A percentile compares a stretch with the other conserved stretches of the same genome.
Conservation (phyloP, 345 rosid species). For the Bruguiera parviflora region DNA sequence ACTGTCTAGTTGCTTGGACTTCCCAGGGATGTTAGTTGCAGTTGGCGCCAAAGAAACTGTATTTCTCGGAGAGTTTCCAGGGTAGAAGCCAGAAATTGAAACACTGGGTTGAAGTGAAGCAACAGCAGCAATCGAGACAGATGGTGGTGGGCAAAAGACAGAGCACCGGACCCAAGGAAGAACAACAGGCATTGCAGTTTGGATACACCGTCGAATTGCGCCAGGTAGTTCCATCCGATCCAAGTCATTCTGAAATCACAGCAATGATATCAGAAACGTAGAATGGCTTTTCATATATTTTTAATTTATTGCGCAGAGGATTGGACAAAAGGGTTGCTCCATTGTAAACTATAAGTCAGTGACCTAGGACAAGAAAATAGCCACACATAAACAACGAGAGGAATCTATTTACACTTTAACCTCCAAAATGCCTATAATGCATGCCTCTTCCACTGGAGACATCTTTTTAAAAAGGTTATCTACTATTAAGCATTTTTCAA, state of each 20-base stretch:
- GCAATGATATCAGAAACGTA: background rate
- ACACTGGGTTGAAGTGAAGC: slow-evolving; percentile 56
- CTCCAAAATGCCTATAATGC: no score
- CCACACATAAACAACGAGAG: no score
- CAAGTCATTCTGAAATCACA: slow-evolving; percentile 71
- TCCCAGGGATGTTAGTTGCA: slow-evolving; percentile 39
- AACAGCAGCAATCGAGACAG: slow-evolving; percentile 58
- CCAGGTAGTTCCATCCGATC: slow-evolving; percentile 88
- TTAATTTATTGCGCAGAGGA: no score
- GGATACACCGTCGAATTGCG: slow-evolving; percentile 77
- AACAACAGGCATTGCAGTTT: slow-evolving; percentile 81
- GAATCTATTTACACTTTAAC: no score
- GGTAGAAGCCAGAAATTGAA: slow-evolving; percentile 32
- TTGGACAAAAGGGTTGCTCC: no score
- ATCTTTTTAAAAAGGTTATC: no score
- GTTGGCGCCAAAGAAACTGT: slow-evolving; percentile 37
- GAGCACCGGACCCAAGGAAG: slow-evolving; percentile 55
- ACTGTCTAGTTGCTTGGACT: slow-evolving; percentile 64
- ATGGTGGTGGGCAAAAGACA: slow-evolving; percentile 69
- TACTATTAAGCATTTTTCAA: no score
- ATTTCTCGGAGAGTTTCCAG: slow-evolving; percentile 49
- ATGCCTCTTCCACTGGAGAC: no score
- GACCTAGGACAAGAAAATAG: no score
- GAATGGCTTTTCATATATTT: no score
- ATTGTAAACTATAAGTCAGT: no score